Evolutionary conservation across 2,329 filamentous ascomycete genomes (phyloP), one percentile per base, ranked within the genome.

Genomic region (Xylariaceae sp.): DNA sequence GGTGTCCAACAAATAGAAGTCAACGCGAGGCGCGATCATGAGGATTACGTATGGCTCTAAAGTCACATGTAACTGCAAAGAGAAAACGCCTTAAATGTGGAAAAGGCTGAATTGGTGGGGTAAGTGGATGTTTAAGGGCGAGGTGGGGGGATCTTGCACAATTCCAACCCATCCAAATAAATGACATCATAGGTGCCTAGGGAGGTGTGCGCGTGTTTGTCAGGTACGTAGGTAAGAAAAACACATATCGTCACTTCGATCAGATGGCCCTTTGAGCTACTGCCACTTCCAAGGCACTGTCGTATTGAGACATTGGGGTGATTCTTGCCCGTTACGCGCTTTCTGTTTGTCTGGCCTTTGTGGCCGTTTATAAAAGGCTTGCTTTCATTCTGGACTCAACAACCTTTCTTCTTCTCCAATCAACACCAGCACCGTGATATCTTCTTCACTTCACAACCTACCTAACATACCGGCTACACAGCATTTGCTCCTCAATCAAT

Each of bases 211-310:
- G n/a, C n/a, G n/a, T n/a, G n/a, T n/a, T n/a, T n/a, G n/a, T n/a
- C n/a, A n/a, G n/a, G n/a, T n/a, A n/a, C n/a, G n/a, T n/a, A n/a
- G n/a, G n/a, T n/a, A n/a, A n/a, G n/a, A 36, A 21, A 30, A 49
- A 53, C 56, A 49, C 30, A 44, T 26, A 57, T 58, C 57, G 54
- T 59, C 57, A 57, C 55, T 42, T 29, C 39, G 2, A 39, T 43
- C 39, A 41, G 39, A 21, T 9, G 20, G 8, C 55, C 50, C 50
- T 57, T 55, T 57, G 37, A 51, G 18, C 3, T 11, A 42, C 26
- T 48, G n/a, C 9, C 9, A 11, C 18, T 18, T 40, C 47, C 23
- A 24, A 36, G 27, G 6, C 15, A 32, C 33, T 15, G 29, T 24
- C 35, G 15, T 9, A 11, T 18, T 23, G 21, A n/a, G n/a, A n/a